Conservation (phyloP, 345 rosid genomes). For the Iberis pinnata region DNA sequence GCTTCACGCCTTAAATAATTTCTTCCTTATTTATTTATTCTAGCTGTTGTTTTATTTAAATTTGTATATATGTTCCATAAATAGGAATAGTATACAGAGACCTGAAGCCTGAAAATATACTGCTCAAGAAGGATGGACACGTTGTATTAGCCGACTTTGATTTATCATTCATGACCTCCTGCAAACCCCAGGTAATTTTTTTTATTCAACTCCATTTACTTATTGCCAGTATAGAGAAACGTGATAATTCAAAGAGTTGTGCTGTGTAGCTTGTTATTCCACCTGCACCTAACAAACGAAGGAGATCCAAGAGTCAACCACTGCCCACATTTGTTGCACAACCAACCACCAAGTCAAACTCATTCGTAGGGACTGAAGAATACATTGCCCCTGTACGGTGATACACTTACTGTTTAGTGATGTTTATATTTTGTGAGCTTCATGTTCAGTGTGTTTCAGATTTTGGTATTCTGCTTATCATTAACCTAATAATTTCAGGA, state of each 20-base stretch:
- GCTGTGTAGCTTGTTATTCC: constrained; percentile 54
- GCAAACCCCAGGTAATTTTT: constrained; percentile 63
- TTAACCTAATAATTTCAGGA: constrained; percentile 50
- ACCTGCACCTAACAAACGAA: constrained; percentile 41
- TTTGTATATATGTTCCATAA: constrained; percentile 18
- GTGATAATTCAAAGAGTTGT: not conserved
- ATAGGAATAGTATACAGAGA: constrained; percentile 89
- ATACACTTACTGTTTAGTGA: constrained; percentile 16
- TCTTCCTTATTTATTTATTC: not conserved
- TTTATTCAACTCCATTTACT: constrained; percentile 2
- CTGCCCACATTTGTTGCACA: constrained; percentile 81
- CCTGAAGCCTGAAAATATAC: constrained; percentile 90
- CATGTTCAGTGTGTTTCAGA: not conserved
- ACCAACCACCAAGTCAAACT: constrained; percentile 69
- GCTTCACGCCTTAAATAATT: not conserved
- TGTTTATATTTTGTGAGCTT: constrained; percentile 1
- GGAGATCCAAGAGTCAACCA: constrained; percentile 66
- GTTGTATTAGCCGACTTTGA: constrained; percentile 82
- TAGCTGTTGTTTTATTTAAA: not conserved
- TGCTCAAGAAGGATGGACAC: constrained; percentile 83
- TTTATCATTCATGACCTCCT: constrained; percentile 70
- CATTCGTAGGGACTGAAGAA: constrained; percentile 96
- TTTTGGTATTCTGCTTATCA: constrained; percentile 1
- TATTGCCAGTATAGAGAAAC: constrained; percentile 2
- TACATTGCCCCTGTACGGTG: constrained; percentile 88